Conservation (phyloP, 83 land plant species). For the Picea abies region DNA sequence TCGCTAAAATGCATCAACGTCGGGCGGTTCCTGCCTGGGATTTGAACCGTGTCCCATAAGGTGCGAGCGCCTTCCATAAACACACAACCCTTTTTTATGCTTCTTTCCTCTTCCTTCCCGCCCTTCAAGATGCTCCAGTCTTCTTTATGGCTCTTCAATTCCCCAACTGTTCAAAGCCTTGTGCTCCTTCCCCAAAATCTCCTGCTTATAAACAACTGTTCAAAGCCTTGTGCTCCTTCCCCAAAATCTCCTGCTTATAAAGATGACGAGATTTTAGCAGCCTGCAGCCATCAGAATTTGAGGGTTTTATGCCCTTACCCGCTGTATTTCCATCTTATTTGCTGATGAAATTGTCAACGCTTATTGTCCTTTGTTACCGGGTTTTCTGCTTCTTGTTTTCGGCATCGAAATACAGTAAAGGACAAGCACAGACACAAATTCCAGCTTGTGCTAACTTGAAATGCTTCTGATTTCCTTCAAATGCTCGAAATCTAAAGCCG, state of each 20-base stretch:
- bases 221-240: not conserved
- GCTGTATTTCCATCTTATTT: not conserved
- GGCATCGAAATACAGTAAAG: not conserved
- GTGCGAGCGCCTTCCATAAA: conserved; percentile 12
- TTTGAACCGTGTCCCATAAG: conserved; percentile 3
- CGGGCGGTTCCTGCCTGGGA: not conserved
- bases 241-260: not conserved
- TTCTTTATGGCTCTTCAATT: not conserved
- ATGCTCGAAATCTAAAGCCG: too few species aligned
- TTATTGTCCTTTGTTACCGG: not conserved
- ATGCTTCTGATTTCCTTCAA: not conserved
- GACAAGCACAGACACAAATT: not conserved
- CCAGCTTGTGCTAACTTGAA: not conserved
- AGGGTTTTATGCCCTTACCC: conserved; percentile 1
- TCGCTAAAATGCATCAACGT: conserved; percentile 2
- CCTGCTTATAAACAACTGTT: not conserved
- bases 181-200: not conserved
- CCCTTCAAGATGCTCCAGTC: not conserved
- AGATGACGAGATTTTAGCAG: not conserved
- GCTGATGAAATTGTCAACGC: not conserved
- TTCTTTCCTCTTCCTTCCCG: not conserved
- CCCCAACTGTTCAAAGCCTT: not conserved
- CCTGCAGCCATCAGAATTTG: not conserved
- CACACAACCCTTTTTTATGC: not conserved
- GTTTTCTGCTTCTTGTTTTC: too few species aligned